phyloP scores from a whole-genome alignment of 352 stramenopile genomes.

The Globisporangium irregulare region DNA sequence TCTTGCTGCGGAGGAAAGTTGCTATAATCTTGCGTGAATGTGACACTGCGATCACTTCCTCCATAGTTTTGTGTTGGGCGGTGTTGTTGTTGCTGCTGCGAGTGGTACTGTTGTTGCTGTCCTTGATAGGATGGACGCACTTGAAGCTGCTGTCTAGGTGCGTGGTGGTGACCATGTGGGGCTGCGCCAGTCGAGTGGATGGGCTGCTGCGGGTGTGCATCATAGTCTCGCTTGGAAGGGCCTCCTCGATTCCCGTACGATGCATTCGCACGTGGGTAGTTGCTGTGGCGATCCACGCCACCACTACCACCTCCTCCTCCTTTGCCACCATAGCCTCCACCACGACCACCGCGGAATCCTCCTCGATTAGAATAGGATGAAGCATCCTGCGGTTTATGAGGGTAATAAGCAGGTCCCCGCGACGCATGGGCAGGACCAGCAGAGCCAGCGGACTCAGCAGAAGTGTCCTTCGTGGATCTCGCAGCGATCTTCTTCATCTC shows the following conservation, averaged over 20 bases:
- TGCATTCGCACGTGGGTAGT: conserved; percentile 13
- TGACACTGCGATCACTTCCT: conserved; percentile 10
- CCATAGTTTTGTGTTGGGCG: conserved; percentile 5
- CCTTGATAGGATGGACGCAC: conserved; percentile 11
- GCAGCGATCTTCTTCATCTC: conserved; percentile 31
- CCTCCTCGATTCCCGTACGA: conserved; percentile 1
- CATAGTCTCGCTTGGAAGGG: conserved; percentile 5
- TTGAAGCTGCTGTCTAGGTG: conserved; percentile 13
- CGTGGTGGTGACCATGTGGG: conserved; percentile 6
- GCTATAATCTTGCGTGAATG: conserved; percentile 14
- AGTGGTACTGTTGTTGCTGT: conserved; percentile 14
- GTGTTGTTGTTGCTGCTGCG: conserved; percentile 8
- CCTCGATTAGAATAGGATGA: conserved; percentile 7
- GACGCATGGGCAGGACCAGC: conserved; percentile 1
- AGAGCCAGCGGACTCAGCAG: background rate
- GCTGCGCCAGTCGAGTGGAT: background rate
- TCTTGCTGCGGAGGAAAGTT: conserved; percentile 12
- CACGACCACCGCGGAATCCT: conserved; percentile 13
- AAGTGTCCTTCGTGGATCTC: conserved; percentile 4
- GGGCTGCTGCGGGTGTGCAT: conserved; percentile 3
- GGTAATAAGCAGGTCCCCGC: conserved; percentile 1
- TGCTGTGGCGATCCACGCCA: conserved; percentile 7
- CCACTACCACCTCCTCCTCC: conserved; percentile 3
- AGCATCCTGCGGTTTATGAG: conserved; percentile 2
- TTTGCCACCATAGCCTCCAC: conserved; percentile 9